A percentile compares a stretch with the other conserved stretches of the same genome.
These are phyloP conservation scores for Metarhizium brunneum DNA, from an alignment of 2,329 filamentous ascomycete genomes.

Conservation along the genomic window DNA sequence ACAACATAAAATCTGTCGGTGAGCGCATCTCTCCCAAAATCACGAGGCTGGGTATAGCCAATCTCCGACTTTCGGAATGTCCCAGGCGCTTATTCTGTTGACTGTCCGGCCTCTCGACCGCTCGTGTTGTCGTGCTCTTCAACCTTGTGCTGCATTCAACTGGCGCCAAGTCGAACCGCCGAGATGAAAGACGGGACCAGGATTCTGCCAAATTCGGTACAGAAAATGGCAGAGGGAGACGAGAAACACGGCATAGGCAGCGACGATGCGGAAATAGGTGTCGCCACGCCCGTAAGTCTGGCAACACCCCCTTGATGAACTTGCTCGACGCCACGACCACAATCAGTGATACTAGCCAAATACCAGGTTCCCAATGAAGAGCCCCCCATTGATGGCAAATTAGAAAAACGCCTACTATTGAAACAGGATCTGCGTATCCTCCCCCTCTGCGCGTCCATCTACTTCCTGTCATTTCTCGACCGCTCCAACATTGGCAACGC, in stretches of 20 bases:
- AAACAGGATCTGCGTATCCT: slow-evolving; percentile 56
- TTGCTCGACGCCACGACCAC: too few relatives aligned
- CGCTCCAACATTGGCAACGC: slow-evolving; percentile 62
- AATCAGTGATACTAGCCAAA: not conserved
- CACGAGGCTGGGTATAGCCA: too few relatives aligned
- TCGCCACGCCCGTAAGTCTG: not conserved
- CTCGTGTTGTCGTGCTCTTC: not conserved
- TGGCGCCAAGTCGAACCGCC: too few relatives aligned
- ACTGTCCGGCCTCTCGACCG: not conserved
- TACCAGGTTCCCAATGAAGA: not conserved
- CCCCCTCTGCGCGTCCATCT: slow-evolving; percentile 53
- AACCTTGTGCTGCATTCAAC: too few relatives aligned
- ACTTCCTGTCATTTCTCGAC: slow-evolving; percentile 60
- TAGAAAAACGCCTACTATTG: slow-evolving; percentile 33
- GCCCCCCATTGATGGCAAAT: not conserved
- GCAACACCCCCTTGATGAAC: not conserved
- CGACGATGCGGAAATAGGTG: not conserved
- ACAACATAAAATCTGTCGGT: not conserved
- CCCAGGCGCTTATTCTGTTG: not conserved
- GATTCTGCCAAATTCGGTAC: not conserved
- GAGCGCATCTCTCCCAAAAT: too few relatives aligned
- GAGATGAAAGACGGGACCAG: not conserved
- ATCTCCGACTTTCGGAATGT: too few relatives aligned
- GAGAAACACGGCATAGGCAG: not conserved
- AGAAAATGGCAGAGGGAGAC: not conserved